Evolutionary conservation across 2,329 filamentous ascomycete species (phyloP).

Genomic region (Colletotrichum sp.): DNA sequence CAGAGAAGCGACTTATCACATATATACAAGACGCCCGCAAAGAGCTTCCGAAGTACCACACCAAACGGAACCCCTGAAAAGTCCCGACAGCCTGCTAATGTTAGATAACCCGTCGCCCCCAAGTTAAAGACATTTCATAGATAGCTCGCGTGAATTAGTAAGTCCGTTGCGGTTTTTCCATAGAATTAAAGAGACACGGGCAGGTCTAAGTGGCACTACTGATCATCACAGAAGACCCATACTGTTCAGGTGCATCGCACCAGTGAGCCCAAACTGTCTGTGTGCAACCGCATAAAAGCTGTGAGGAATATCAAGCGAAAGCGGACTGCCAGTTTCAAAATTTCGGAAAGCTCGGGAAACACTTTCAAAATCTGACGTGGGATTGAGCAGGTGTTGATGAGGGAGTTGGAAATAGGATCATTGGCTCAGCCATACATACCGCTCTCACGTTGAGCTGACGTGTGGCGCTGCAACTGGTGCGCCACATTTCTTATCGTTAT

Average conservation of each 20-base stretch:
- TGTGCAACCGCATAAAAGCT: not conserved
- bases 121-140: fast-evolving
- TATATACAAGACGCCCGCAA: not conserved
- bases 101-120: not conserved
- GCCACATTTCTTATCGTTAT: slow-evolving; percentile 17
- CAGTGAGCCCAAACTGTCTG: not conserved
- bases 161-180: not conserved
- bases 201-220: not conserved
- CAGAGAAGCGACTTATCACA: not conserved
- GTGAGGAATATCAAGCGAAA: not conserved
- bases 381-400: not conserved
- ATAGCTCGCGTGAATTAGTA: not conserved
- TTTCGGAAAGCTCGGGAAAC: not conserved
- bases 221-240: not conserved
- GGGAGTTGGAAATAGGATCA: not conserved
- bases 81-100: not conserved
- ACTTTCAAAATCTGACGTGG: not conserved
- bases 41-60: not conserved
- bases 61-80: not conserved
- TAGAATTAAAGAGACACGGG: not conserved
- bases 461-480: not conserved
- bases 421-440: not conserved
- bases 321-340: too few relatives aligned
- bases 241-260: not conserved
- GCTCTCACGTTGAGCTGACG: not conserved